A percentile compares a stretch with the other conserved stretches of the same genome.
Conservation (phyloP, 768 basidiomycete species). For the Tricholoma terreum region DNA sequence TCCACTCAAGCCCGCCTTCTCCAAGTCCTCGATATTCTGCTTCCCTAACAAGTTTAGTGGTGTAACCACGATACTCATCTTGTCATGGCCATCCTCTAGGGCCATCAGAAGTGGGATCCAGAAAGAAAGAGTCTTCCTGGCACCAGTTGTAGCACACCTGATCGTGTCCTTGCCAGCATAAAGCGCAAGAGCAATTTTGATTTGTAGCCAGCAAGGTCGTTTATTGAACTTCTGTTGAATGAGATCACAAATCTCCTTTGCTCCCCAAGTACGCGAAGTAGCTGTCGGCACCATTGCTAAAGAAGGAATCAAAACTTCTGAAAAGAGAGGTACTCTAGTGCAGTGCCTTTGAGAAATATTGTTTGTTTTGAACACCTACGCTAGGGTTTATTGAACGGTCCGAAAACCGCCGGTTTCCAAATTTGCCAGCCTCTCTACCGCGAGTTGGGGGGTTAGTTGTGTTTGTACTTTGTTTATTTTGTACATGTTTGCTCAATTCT, state of each 20-base stretch:
- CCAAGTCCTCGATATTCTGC: slow-evolving; percentile 2
- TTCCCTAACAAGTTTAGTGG: slow-evolving; percentile 8
- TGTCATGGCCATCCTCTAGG: slow-evolving; percentile 2
- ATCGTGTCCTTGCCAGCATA: slow-evolving; percentile 6
- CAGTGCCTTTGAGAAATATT: no score
- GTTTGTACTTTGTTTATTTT: no score
- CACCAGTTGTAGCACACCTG: slow-evolving; percentile 6
- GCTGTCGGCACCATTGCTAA: no score
- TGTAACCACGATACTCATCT: slow-evolving; percentile 2
- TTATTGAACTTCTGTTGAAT: slow-evolving; percentile 4
- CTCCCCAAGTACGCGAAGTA: not conserved
- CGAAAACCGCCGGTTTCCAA: no score
- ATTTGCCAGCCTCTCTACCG: no score
- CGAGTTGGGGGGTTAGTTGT: no score
- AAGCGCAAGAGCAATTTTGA: slow-evolving; percentile 2
- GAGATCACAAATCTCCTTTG: slow-evolving; percentile 1
- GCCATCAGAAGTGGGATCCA: slow-evolving; percentile 12
- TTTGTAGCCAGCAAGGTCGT: slow-evolving; percentile 8
- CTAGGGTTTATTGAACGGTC: no score
- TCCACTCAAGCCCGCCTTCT: not conserved
- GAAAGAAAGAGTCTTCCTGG: slow-evolving; percentile 9
- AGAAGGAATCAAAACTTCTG: no score
- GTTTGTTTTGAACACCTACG: no score
- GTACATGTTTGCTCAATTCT: no score
- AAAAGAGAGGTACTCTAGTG: no score